Evolutionary conservation across 2,329 filamentous ascomycete species (phyloP).

Genomic region (Microdochium nivale): DNA sequence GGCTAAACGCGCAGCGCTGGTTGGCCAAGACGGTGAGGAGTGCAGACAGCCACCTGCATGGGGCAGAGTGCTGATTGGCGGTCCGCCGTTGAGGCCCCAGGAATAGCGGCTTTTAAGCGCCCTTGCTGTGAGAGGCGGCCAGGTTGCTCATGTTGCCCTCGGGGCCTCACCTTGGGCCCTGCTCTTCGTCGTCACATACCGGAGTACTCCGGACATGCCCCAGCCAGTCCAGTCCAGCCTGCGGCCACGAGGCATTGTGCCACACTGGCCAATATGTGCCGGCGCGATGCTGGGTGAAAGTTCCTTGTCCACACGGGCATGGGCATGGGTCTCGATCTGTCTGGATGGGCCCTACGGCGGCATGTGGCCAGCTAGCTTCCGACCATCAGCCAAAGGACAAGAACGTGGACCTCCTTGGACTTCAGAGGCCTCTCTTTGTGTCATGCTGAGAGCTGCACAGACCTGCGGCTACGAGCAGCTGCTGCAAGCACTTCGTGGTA

Average conservation of each 20-base stretch:
- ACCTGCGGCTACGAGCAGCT: too few species aligned
- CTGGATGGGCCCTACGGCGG: too few species aligned
- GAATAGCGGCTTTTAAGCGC: not conserved
- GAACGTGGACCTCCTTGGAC: too few species aligned
- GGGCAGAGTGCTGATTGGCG: not conserved
- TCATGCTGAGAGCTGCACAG: too few species aligned
- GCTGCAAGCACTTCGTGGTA: too few species aligned
- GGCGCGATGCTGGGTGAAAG: not conserved
- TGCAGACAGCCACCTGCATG: slow-evolving; percentile 1
- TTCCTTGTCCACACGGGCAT: not conserved
- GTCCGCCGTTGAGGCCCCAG: not conserved
- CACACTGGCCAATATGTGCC: not conserved
- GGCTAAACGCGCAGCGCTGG: not conserved
- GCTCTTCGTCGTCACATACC: not conserved
- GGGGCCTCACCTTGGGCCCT: not conserved
- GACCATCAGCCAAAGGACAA: too few species aligned
- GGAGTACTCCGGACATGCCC: not conserved
- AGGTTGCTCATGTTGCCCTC: too few species aligned
- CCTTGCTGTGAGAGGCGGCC: not conserved
- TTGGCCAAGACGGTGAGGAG: not conserved
- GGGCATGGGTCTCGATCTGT: too few species aligned
- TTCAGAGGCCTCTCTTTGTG: too few species aligned
- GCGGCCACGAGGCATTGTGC: not conserved
- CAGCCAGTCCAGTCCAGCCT: not conserved
- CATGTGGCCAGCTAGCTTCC: too few species aligned